Percentiles rank a stretch among this genome's conserved stretches.
Evolutionary conservation across 2,329 filamentous ascomycete species (phyloP).

Genomic region (Zelopaecilomyces penicillatus): DNA sequence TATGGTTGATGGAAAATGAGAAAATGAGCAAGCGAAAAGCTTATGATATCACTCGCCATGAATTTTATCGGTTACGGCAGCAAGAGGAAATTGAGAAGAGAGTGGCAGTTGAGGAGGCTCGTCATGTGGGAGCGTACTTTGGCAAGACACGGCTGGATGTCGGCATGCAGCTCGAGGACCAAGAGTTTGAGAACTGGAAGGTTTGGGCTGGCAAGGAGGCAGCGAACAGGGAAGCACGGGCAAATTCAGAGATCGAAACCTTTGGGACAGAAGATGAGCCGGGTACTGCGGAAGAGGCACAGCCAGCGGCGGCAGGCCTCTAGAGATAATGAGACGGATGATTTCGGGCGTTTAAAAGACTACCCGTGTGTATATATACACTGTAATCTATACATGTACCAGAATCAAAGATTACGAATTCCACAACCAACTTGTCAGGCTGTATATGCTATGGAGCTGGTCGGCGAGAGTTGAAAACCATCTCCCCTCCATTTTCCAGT

Average conservation of each 20-base stretch:
- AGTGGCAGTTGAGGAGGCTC: constrained; percentile 80
- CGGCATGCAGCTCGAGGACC: constrained; percentile 74
- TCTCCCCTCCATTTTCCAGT: constrained; percentile 27
- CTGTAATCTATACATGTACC: constrained; percentile 12
- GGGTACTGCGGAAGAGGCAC: constrained; percentile 16
- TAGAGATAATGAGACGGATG: background rate
- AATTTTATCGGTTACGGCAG: constrained; percentile 83
- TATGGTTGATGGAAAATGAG: constrained; percentile 68
- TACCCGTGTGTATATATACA: constrained; percentile 11
- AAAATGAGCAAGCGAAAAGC: constrained; percentile 56
- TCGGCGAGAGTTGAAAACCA: constrained; percentile 32
- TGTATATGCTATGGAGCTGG: constrained; percentile 7
- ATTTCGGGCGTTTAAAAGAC: background rate
- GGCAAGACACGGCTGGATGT: constrained; percentile 67
- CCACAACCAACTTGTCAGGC: background rate
- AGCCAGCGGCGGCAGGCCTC: background rate
- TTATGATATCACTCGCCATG: constrained; percentile 79
- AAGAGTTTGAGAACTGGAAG: constrained; percentile 78
- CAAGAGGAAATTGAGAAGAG: constrained; percentile 73
- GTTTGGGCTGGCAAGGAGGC: constrained; percentile 55
- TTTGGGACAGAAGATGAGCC: constrained; percentile 30
- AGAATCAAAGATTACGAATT: background rate
- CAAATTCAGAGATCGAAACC: constrained; percentile 33
- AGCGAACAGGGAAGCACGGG: constrained; percentile 30
- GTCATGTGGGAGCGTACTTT: constrained; percentile 80